A percentile compares a stretch with the other conserved stretches of the same genome.
Conservation (phyloP, 768 basidiomycete genomes). For the Podaxis carcinomalis region DNA sequence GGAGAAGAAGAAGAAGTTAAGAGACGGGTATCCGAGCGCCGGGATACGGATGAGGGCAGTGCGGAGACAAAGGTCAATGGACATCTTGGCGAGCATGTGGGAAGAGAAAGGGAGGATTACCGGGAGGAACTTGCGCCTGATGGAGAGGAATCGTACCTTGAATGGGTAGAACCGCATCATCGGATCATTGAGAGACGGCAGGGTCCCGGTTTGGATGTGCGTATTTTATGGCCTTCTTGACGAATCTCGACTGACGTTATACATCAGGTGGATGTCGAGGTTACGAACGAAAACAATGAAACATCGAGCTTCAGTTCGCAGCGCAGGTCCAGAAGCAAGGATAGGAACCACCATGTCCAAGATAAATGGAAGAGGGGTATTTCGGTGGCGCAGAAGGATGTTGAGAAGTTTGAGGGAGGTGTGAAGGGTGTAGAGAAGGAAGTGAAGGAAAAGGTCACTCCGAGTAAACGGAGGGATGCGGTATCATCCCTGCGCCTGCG, state of each 20-base stretch:
- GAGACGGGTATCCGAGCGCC: background rate
- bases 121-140: conserved; percentile 18
- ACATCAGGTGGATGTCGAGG: conserved; percentile 7
- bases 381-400: conserved; percentile 17
- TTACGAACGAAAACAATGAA: background rate
- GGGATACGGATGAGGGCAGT: conserved; percentile 10
- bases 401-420: conserved; percentile 22
- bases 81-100: background rate
- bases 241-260: background rate
- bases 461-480: background rate
- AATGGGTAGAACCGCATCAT: conserved; percentile 26
- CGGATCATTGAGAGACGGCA: conserved; percentile 21
- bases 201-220: conserved; percentile 25
- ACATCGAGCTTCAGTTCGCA: conserved; percentile 57
- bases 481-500: conserved; percentile 6
- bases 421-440: conserved; percentile 15
- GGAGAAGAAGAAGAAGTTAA: background rate
- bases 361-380: conserved; percentile 18
- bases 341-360: conserved; percentile 17
- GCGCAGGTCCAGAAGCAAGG: conserved; percentile 32
- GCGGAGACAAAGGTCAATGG: conserved; percentile 9
- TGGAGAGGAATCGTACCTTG: conserved; percentile 16
- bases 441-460: conserved; percentile 7
- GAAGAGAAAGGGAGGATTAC: conserved; percentile 12
- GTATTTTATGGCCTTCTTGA: conserved; percentile 12